Evolutionary conservation across 768 basidiomycete species (phyloP).

Genomic region (Pleurotus eryngii): DNA sequence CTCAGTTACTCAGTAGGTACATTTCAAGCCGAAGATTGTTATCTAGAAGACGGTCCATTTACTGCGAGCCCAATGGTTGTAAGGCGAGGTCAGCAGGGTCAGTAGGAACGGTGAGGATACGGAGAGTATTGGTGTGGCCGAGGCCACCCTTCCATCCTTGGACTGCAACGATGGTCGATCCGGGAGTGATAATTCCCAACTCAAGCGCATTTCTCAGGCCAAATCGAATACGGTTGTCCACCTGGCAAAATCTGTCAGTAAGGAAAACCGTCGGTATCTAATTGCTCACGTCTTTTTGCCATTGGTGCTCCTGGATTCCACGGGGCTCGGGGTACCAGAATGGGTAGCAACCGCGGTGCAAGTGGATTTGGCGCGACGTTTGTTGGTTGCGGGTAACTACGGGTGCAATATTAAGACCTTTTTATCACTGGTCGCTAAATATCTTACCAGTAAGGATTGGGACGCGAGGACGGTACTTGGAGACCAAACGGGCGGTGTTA

Average conservation of each 20-base stretch:
- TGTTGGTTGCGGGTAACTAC: conserved; percentile 93
- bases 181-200: conserved; percentile 84
- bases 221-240: conserved; percentile 87
- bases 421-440: too few species aligned
- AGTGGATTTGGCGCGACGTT: conserved; percentile 93
- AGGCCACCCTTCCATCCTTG: conserved; percentile 99
- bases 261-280: too few species aligned
- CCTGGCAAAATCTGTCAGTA: conserved; percentile 34
- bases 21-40: neutral
- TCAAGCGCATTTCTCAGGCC: conserved; percentile 81
- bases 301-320: conserved; percentile 82
- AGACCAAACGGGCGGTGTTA: conserved; percentile 91
- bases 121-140: conserved; percentile 91
- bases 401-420: neutral
- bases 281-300: conserved; percentile 86
- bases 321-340: conserved; percentile 97
- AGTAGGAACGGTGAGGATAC: conserved; percentile 80
- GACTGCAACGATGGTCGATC: conserved; percentile 88
- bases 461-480: conserved; percentile 91
- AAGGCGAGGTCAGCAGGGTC: conserved; percentile 74
- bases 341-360: conserved; percentile 95
- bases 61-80: conserved; percentile 46
- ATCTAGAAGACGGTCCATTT: conserved; percentile 5
- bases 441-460: conserved; percentile 90
- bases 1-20: neutral